Evolutionary conservation across 2,329 filamentous ascomycete genomes (phyloP), one percentile per base, ranked within the genome.

Genomic region (Knufia fluminis): DNA sequence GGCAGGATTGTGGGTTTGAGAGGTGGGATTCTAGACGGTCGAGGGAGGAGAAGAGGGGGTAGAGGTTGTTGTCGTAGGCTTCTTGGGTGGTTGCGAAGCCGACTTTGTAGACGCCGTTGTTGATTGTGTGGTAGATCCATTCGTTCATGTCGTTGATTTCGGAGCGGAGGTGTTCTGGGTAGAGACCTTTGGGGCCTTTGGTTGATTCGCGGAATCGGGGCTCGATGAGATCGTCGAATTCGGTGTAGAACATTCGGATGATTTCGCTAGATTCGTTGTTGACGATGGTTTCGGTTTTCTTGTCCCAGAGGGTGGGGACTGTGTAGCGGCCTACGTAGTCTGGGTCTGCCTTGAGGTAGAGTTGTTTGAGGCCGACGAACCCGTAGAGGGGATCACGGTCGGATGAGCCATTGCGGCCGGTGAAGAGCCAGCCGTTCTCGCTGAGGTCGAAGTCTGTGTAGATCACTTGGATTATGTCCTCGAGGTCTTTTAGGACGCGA

Each of bases 181-280:
- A 85, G 31, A 90, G 71, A 12, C 57, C 56, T 14, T 52, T 53
- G 9, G 50, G 53, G 14, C 51, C 51, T 33, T 56, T 56, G 49
- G 68, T 75, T 1, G 38, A 60, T 55, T 83, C 80, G 49, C 76
- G 76, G 59, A 77, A 71, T 57, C 79, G 64, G 2, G 74, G 70
- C 0, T 75, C 75, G 20, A 87, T 63, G 24, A 85, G 63, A 45
- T 76, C 73, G 61, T 95, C 80, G 61, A 95, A 95, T 63, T 78
- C 83, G 17, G 72, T 73, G 60, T 83, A 84, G 48, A 94, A 70
- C 83, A 94, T 92, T 58, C 88, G 79, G 60, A 94, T 79, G 63
- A 94, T 92, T 70, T 94, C 88, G 57, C 80, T 83, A 64, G 83
- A 88, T 73, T 94, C 88, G 59, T 94, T 94, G 74, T 77, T 91